Conservation (phyloP, 371 early-diverging fungal genomes). For the Mortierella sp. region DNA sequence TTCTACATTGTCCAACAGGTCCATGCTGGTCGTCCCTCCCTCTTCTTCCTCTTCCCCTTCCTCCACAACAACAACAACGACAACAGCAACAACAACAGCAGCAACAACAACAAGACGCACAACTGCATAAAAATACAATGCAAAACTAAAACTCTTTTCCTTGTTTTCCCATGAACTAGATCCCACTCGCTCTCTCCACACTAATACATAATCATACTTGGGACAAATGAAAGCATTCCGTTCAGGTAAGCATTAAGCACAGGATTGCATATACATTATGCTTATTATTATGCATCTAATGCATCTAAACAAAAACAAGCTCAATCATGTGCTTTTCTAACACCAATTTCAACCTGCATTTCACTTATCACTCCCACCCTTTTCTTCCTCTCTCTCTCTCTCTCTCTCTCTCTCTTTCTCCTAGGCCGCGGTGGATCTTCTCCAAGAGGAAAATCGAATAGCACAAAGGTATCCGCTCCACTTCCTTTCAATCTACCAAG, state of each 20-base stretch:
- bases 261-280: neutral
- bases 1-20: neutral
- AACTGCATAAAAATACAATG: neutral
- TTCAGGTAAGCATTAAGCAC: conserved; percentile 9
- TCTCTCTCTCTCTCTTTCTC: neutral
- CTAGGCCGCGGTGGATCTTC: conserved; percentile 34
- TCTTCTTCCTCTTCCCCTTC: neutral
- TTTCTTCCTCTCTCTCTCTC: neutral
- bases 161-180: conserved; percentile 8
- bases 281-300: neutral
- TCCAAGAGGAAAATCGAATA: conserved; percentile 32
- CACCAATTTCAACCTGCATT: neutral
- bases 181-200: conserved; percentile 1
- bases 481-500: conserved; percentile 55
- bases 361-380: neutral
- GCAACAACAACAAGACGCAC: neutral
- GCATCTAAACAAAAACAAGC: neutral
- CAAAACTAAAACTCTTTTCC: neutral
- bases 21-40: neutral
- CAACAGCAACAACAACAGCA: neutral
- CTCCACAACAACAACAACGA: too few species aligned
- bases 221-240: conserved; percentile 17
- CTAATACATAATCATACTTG: neutral
- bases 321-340: neutral
- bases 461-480: conserved; percentile 40